Evolutionary conservation across 164 flowering plant species (phyloP).

Genomic region (Kalanchoe fedtschenkoi): DNA sequence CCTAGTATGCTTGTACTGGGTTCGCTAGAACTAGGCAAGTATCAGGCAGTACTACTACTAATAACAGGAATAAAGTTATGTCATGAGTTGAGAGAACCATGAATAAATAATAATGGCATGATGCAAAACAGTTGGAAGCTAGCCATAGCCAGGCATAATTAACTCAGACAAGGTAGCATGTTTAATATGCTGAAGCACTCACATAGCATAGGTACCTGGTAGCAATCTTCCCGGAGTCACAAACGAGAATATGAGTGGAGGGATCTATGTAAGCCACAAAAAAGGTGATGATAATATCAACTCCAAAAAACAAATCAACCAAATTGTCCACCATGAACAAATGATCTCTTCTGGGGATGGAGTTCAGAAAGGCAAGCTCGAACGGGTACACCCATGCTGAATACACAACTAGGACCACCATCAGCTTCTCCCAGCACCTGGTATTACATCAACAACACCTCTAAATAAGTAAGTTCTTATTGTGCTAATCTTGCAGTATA

Average conservation of each 20-base stretch:
- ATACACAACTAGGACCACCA: constrained; percentile 66
- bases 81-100: no score
- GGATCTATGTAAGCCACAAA: constrained; percentile 72
- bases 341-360: constrained; percentile 16
- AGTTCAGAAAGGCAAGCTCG: constrained; percentile 56
- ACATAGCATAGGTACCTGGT: no score
- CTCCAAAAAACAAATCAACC: constrained; percentile 56
- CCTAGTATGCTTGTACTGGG: no score
- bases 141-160: no score
- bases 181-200: no score
- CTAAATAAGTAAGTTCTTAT: neutral
- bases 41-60: no score
- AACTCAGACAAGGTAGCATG: no score
- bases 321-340: constrained; percentile 55
- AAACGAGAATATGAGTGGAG: constrained; percentile 59
- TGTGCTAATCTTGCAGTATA: no score
- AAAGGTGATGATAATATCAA: constrained; percentile 67
- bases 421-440: constrained; percentile 81
- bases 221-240: constrained; percentile 46
- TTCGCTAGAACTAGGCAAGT: no score
- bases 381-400: constrained; percentile 80
- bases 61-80: no score
- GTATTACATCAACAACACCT: neutral
- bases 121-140: no score
- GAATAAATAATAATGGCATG: no score